Evolutionary conservation across 2,329 filamentous ascomycete genomes (phyloP).

Genomic region (Hortaea werneckii): DNA sequence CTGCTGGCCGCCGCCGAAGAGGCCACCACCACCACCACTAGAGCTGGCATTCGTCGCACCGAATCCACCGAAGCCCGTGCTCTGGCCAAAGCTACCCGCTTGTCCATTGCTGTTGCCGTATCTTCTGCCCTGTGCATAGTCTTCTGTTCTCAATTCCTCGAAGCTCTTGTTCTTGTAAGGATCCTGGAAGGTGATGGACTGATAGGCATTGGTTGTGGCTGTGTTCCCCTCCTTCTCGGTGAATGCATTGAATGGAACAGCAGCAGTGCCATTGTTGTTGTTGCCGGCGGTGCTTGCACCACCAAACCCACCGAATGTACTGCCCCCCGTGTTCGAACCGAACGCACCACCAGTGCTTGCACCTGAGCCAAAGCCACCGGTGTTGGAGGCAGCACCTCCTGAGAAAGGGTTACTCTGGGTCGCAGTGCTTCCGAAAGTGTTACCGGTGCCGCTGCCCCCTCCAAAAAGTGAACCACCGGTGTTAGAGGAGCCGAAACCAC

Average conservation of each 20-base stretch:
- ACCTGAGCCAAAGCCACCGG: slow-evolving; percentile 31
- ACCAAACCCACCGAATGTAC: slow-evolving; percentile 22
- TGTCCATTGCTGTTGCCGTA: slow-evolving; percentile 75
- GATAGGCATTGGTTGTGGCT: slow-evolving; percentile 56
- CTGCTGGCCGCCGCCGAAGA: slow-evolving; percentile 18
- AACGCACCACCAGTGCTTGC: slow-evolving; percentile 25
- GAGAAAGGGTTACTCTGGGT: slow-evolving; percentile 26
- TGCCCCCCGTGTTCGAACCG: slow-evolving; percentile 26
- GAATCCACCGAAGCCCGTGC: slow-evolving; percentile 40
- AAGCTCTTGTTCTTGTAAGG: slow-evolving; percentile 83
- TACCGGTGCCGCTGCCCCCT: slow-evolving; percentile 12
- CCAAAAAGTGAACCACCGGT: slow-evolving; percentile 24
- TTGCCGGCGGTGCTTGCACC: slow-evolving; percentile 34
- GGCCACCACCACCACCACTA: slow-evolving; percentile 10
- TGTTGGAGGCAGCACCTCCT: slow-evolving; percentile 21
- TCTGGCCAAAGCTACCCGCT: slow-evolving; percentile 68
- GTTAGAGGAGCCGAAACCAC: slow-evolving; percentile 24
- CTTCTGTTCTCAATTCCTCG: slow-evolving; percentile 58
- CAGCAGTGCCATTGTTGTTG: slow-evolving; percentile 56
- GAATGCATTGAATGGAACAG: slow-evolving; percentile 54
- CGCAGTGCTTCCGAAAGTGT: slow-evolving; percentile 38
- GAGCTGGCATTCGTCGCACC: slow-evolving; percentile 25
- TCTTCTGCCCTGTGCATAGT: slow-evolving; percentile 79
- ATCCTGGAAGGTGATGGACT: slow-evolving; percentile 69
- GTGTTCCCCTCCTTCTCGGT: slow-evolving; percentile 62